Evolutionary conservation across 2,329 filamentous ascomycete species (phyloP).

Genomic region (Myriosclerotinia duriaeana): DNA sequence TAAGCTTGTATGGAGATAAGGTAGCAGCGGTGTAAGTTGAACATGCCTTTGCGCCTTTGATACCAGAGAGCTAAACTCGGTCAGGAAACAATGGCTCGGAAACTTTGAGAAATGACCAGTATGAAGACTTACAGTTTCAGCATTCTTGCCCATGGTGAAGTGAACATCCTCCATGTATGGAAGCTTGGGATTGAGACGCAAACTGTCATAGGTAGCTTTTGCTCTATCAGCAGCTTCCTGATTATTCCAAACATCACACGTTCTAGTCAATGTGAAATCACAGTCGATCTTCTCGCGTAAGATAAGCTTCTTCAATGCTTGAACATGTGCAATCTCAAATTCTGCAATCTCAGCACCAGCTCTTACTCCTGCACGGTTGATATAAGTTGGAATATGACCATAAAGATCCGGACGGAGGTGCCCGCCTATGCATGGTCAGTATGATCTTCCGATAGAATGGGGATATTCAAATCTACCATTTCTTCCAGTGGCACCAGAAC

Average conservation of each 20-base stretch:
- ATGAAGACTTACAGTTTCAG: constrained; percentile 5
- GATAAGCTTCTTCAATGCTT: constrained; percentile 42
- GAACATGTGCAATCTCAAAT: constrained; percentile 45
- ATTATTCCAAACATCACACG: constrained; percentile 8
- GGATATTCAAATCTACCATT: constrained; percentile 46
- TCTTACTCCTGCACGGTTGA: neutral
- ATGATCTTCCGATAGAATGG: neutral
- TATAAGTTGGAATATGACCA: constrained; percentile 7
- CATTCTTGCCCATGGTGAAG: neutral
- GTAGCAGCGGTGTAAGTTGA: constrained; percentile 30
- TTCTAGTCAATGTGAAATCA: constrained; percentile 43
- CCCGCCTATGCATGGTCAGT: neutral
- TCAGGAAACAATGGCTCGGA: neutral
- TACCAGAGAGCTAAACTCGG: constrained; percentile 27
- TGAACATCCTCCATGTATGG: constrained; percentile 15
- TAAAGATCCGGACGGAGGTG: constrained; percentile 14
- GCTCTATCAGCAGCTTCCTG: neutral
- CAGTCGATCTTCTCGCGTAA: constrained; percentile 45
- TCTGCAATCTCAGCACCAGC: constrained; percentile 28
- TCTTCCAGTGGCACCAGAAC: constrained; percentile 75
- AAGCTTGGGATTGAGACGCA: neutral
- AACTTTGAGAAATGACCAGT: neutral
- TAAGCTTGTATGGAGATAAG: constrained; percentile 60
- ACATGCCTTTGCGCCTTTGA: constrained; percentile 31
- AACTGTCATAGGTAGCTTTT: neutral